Conservation (phyloP, 202 grass and related monocot species). For the Saccharum hybrid region DNA sequence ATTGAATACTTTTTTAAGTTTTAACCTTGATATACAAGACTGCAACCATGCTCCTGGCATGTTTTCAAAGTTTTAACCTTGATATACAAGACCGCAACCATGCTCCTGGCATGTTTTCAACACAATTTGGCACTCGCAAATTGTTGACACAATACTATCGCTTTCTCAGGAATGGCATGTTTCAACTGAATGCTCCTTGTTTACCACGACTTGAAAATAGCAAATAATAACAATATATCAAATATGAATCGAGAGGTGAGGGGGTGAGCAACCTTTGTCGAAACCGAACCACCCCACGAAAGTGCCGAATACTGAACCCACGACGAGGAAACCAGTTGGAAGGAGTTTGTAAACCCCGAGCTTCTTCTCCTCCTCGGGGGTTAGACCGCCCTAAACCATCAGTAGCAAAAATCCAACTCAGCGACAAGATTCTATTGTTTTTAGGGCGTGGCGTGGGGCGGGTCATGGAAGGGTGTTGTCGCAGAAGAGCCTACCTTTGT, state of each 20-base stretch:
- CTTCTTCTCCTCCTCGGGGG: not conserved
- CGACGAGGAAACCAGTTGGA: not conserved
- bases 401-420: not conserved
- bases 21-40: not conserved
- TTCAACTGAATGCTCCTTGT: not conserved
- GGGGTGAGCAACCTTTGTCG: not conserved
- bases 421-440: not conserved
- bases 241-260: not conserved
- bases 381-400: conserved; percentile 37
- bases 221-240: not conserved
- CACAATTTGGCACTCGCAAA: not conserved
- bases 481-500: conserved; percentile 35
- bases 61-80: not conserved
- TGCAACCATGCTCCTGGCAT: not conserved
- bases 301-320: not conserved
- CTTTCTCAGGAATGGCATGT: not conserved
- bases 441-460: not conserved
- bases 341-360: not conserved
- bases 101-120: conserved; percentile 1
- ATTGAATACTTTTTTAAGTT: not conserved
- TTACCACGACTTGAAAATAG: not conserved
- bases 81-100: not conserved
- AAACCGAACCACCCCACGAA: not conserved
- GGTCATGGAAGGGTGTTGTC: not conserved
- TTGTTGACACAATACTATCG: not conserved